Evolutionary conservation across 768 basidiomycete species (phyloP).

Genomic region (Megacollybia marginata): DNA sequence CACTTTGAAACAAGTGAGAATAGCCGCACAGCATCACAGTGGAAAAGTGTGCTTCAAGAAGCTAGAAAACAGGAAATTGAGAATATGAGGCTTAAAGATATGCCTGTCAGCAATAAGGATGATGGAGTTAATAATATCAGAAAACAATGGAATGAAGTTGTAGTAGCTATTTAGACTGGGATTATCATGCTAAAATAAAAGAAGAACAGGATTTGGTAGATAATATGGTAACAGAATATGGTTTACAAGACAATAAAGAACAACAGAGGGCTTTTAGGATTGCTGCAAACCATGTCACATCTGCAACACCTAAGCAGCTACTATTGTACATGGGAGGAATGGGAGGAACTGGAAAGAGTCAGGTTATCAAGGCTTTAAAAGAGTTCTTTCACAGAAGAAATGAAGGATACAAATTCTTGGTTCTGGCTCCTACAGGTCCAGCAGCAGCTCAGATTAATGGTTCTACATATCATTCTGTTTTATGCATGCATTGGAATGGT

Average conservation of each 20-base stretch:
- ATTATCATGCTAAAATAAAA: too few relatives aligned
- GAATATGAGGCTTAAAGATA: too few relatives aligned
- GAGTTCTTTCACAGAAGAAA: neutral
- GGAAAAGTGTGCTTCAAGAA: too few relatives aligned
- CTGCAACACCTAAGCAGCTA: too few relatives aligned
- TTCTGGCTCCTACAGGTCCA: conserved; percentile 7
- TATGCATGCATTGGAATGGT: conserved; percentile 4
- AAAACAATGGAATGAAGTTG: too few relatives aligned
- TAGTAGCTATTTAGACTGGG: too few relatives aligned
- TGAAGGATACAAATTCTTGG: neutral
- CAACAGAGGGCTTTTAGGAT: neutral
- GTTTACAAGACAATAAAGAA: conserved; percentile 1
- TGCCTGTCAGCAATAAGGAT: too few relatives aligned
- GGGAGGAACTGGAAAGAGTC: neutral
- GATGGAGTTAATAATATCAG: too few relatives aligned
- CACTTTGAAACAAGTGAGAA: too few relatives aligned
- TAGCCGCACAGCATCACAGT: too few relatives aligned
- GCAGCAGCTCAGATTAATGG: conserved; percentile 10
- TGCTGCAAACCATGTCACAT: conserved; percentile 2
- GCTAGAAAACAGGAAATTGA: too few relatives aligned
- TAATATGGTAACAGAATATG: neutral
- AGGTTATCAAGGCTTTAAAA: neutral
- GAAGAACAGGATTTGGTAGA: neutral
- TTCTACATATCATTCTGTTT: conserved; percentile 13
- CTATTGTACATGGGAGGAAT: too few relatives aligned